A percentile compares a stretch with the other conserved stretches of the same genome.
Evolutionary conservation across 139 green algal genomes (phyloP).

Genomic region (Diplosphaera chodatii): DNA sequence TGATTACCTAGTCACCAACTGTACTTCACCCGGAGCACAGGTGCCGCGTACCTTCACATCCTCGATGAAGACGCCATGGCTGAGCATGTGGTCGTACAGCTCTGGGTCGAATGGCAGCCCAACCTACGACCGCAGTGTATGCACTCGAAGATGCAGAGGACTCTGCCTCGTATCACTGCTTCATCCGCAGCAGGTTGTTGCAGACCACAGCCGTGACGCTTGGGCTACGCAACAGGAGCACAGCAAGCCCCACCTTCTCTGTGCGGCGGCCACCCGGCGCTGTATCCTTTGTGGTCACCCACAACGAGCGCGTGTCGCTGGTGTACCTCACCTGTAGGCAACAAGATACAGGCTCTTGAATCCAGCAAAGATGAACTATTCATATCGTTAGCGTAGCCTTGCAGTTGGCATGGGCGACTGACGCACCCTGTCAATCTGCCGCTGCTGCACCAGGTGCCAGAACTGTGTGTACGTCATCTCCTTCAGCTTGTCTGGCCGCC

Average conservation of each 20-base stretch:
- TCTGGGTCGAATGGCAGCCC: slow-evolving; percentile 72
- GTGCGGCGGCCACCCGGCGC: slow-evolving; percentile 65
- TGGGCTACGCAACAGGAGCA: no score
- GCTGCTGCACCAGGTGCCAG: slow-evolving; percentile 63
- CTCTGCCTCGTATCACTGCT: no score
- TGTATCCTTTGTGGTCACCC: slow-evolving; percentile 47
- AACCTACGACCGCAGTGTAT: slow-evolving; percentile 23
- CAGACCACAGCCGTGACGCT: no score
- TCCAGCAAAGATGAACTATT: no score
- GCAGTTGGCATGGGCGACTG: no score
- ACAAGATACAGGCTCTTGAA: no score
- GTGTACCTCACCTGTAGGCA: slow-evolving; percentile 35
- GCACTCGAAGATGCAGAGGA: no score
- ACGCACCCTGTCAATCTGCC: slow-evolving; percentile 54
- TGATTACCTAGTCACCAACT: no score
- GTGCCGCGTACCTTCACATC: not conserved
- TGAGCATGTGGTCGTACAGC: slow-evolving; percentile 69
- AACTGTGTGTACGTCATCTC: slow-evolving; percentile 84
- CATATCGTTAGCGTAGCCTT: no score
- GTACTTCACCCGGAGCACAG: no score
- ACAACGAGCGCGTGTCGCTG: slow-evolving; percentile 39
- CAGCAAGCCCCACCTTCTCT: no score
- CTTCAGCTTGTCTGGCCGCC: slow-evolving; percentile 33
- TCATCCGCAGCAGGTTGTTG: no score
- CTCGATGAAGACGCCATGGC: slow-evolving; percentile 52